A percentile compares a stretch with the other conserved stretches of the same genome.
Evolutionary conservation across 2,329 filamentous ascomycete species (phyloP).

Genomic region (Phyllosticta paracitricarpa): DNA sequence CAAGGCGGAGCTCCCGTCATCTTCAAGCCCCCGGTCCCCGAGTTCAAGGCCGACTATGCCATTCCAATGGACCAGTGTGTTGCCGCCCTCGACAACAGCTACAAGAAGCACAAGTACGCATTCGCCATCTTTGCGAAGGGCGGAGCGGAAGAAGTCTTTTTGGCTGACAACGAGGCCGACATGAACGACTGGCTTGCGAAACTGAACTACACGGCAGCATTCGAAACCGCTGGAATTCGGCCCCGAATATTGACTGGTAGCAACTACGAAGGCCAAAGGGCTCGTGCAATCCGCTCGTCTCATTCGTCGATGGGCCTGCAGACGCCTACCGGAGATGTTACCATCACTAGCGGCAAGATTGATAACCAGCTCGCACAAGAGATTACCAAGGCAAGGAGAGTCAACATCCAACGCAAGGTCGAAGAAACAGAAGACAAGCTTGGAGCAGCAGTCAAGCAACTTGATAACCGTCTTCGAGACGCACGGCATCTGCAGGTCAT

Average conservation of each 20-base stretch:
- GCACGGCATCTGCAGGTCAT: constrained; percentile 82
- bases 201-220: constrained; percentile 91
- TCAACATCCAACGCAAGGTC: constrained; percentile 78
- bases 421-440: constrained; percentile 73
- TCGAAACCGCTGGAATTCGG: constrained; percentile 80
- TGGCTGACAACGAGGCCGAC: constrained; percentile 83
- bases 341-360: constrained; percentile 61
- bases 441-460: constrained; percentile 58
- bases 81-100: constrained; percentile 72
- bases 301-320: constrained; percentile 50
- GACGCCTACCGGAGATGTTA: constrained; percentile 63
- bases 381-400: constrained; percentile 69
- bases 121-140: constrained; percentile 77
- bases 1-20: constrained; percentile 67
- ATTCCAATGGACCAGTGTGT: constrained; percentile 93
- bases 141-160: constrained; percentile 77
- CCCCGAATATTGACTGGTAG: constrained; percentile 81
- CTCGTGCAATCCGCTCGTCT: constrained; percentile 55
- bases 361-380: constrained; percentile 78
- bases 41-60: constrained; percentile 88
- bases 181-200: constrained; percentile 96
- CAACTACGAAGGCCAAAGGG: constrained; percentile 72
- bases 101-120: constrained; percentile 92
- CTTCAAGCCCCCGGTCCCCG: constrained; percentile 79
- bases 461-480: constrained; percentile 78